These are phyloP conservation scores for Wickerhamiella hasegawae DNA, from an alignment of 805 yeast species.

Conservation along the genomic window DNA sequence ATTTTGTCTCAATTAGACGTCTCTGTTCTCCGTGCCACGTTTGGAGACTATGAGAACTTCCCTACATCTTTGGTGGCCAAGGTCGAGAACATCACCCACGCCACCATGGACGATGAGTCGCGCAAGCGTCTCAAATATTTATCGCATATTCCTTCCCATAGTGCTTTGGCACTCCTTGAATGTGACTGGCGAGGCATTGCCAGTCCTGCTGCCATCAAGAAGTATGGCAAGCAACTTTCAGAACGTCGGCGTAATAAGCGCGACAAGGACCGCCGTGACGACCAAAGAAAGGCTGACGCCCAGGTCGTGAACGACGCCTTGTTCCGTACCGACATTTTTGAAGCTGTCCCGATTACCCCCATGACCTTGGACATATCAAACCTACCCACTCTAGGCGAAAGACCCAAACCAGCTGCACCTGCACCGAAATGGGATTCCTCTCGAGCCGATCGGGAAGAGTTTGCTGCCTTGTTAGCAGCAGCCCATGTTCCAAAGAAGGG, in stretches of 20 bases:
- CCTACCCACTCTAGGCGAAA: slow-evolving; percentile 12
- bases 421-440: slow-evolving; percentile 12
- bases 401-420: slow-evolving; percentile 6
- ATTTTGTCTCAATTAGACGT: slow-evolving; percentile 70
- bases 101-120: slow-evolving; percentile 46
- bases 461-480: slow-evolving; percentile 11
- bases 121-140: slow-evolving; percentile 53
- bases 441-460: slow-evolving; percentile 5
- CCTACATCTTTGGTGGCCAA: slow-evolving; percentile 49
- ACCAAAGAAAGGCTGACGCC: slow-evolving; percentile 16
- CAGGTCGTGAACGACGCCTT: slow-evolving; percentile 24
- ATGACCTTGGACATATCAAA: slow-evolving; percentile 8
- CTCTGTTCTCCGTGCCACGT: slow-evolving; percentile 48
- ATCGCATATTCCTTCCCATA: slow-evolving; percentile 70
- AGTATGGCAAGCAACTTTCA: slow-evolving; percentile 15
- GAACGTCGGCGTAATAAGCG: slow-evolving; percentile 13
- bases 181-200: slow-evolving; percentile 53
- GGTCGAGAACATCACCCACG: slow-evolving; percentile 57
- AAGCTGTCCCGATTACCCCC: slow-evolving; percentile 9
- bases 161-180: slow-evolving; percentile 70
- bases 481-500: slow-evolving; percentile 13
- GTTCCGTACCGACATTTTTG: slow-evolving; percentile 19
- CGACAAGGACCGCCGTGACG: slow-evolving; percentile 17
- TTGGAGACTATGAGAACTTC: slow-evolving; percentile 43
- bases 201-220: slow-evolving; percentile 15